Percentiles rank a stretch among this genome's conserved stretches.
Conservation (phyloP, 345 rosid species). For the Eucalyptus sp. region DNA sequence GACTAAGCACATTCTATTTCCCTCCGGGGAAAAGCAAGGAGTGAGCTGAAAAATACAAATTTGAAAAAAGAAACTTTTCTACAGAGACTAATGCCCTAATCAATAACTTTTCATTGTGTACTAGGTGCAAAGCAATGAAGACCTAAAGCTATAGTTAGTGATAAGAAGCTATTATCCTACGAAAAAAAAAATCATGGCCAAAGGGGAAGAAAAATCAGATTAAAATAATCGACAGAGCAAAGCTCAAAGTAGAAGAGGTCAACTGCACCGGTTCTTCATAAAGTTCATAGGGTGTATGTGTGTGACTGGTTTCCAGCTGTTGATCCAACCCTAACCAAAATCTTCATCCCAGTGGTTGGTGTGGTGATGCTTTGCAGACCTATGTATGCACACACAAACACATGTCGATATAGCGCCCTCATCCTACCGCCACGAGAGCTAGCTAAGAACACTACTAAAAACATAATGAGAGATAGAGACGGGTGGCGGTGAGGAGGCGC, state of each 20-base stretch:
- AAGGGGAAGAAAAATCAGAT: background rate
- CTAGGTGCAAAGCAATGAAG: background rate
- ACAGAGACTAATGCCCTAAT: background rate
- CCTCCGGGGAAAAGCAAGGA: background rate
- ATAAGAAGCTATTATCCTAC: background rate
- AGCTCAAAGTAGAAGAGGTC: background rate
- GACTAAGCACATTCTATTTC: background rate
- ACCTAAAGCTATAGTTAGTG: background rate
- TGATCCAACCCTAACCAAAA: background rate
- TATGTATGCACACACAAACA: background rate
- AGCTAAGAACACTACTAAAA: background rate
- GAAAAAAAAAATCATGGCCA: background rate
- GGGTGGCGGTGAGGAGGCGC: background rate
- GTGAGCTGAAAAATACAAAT: background rate
- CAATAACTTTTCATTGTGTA: background rate
- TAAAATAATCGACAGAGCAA: background rate
- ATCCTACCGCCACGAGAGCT: background rate
- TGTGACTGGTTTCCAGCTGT: background rate
- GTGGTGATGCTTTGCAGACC: background rate
- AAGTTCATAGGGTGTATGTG: background rate
- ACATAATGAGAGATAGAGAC: background rate
- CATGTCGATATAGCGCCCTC: background rate
- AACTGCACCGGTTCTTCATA: background rate
- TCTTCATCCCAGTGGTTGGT: background rate
- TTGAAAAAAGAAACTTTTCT: background rate